These are phyloP conservation scores for Xylaria cubensis DNA, from an alignment of 495 filamentous ascomycete species.

Conservation along the genomic window DNA sequence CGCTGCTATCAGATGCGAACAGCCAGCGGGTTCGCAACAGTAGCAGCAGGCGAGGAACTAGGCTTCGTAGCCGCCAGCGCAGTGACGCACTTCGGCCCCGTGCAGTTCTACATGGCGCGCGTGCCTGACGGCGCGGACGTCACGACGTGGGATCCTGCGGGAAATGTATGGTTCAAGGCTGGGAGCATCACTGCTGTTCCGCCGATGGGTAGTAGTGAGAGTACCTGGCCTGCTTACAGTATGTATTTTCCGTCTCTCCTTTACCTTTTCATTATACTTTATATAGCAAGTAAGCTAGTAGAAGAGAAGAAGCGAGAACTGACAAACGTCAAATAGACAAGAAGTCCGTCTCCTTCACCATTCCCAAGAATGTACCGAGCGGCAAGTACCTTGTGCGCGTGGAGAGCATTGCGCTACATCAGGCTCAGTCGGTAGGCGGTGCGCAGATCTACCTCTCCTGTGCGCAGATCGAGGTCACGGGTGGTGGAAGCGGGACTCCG, in stretches of 20 bases:
- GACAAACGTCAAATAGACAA: slow-evolving; percentile 34
- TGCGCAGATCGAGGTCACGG: slow-evolving; percentile 48
- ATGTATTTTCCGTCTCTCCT: neutral
- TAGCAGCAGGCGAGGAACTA: slow-evolving; percentile 48
- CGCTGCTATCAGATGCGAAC: slow-evolving; percentile 51
- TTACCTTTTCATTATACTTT: neutral
- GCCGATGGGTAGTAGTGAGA: slow-evolving; percentile 36
- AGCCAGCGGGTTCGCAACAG: slow-evolving; percentile 37
- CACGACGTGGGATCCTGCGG: slow-evolving; percentile 53
- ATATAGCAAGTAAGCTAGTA: neutral
- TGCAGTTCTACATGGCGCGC: slow-evolving; percentile 58
- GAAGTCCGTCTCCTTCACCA: slow-evolving; percentile 42
- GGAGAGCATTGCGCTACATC: slow-evolving; percentile 51
- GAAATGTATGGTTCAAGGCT: slow-evolving; percentile 59
- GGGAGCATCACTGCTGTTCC: slow-evolving; percentile 43
- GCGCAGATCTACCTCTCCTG: slow-evolving; percentile 53
- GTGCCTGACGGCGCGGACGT: slow-evolving; percentile 44
- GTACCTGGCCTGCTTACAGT: slow-evolving; percentile 52
- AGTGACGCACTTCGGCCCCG: slow-evolving; percentile 45
- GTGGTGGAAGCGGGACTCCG: slow-evolving; percentile 44
- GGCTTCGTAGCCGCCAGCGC: slow-evolving; percentile 50
- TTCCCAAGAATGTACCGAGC: slow-evolving; percentile 49
- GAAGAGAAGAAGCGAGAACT: neutral
- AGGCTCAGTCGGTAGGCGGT: slow-evolving; percentile 44
- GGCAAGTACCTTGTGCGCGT: slow-evolving; percentile 50